Conservation (phyloP, 768 basidiomycete species). For the Calocybe indica region DNA sequence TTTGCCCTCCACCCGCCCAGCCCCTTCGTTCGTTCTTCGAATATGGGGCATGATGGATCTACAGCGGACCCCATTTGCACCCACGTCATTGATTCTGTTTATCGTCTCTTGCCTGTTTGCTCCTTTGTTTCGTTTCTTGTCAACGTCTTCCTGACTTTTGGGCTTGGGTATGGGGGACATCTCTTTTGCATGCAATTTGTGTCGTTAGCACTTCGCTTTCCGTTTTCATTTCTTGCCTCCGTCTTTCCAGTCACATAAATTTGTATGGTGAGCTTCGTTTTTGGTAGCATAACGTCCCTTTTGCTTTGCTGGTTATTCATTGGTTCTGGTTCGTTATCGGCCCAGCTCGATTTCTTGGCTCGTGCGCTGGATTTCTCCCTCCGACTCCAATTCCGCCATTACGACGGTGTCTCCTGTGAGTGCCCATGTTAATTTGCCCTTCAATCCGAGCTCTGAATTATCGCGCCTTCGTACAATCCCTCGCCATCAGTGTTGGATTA, state of each 20-base stretch:
- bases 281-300: neutral
- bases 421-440: neutral
- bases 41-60: neutral
- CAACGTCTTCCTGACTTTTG: neutral
- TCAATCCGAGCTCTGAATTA: neutral
- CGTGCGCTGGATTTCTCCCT: too few relatives aligned
- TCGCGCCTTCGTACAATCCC: too few relatives aligned
- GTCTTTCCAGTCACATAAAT: too few relatives aligned
- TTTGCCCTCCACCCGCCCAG: neutral
- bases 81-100: neutral
- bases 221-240: conserved; percentile 1
- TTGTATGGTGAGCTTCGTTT: neutral
- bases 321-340: neutral
- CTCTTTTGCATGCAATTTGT: conserved; percentile 2
- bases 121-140: neutral
- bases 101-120: conserved; percentile 1
- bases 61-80: neutral
- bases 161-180: neutral
- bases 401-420: too few relatives aligned
- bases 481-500: too few relatives aligned
- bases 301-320: neutral
- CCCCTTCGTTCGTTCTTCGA: neutral
- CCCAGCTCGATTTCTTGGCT: neutral
- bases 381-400: too few relatives aligned
- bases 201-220: neutral